phyloP scores from a whole-genome alignment of 2,329 filamentous ascomycete species.

The Ceratocystiopsis minuta region DNA sequence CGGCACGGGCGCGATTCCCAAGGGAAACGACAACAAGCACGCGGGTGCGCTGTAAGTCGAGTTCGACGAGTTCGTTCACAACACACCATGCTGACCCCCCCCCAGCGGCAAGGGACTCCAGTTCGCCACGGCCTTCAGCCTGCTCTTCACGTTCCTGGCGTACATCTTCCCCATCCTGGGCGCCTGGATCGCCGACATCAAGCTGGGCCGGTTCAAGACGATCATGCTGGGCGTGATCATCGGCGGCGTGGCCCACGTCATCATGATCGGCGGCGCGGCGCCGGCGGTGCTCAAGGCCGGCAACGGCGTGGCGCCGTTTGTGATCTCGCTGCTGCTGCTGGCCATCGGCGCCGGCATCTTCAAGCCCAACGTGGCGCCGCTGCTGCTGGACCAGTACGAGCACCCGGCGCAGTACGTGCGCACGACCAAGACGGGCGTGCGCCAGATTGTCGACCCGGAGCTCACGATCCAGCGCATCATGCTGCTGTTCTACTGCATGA shows the following conservation, averaged over 20 bases:
- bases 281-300: slow-evolving; percentile 35
- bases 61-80: no score
- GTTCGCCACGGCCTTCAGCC: slow-evolving; percentile 24
- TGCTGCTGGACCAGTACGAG: slow-evolving; percentile 25
- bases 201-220: slow-evolving; percentile 47
- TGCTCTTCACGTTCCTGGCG: slow-evolving; percentile 29
- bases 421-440: slow-evolving; percentile 24
- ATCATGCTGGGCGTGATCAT: slow-evolving; percentile 37
- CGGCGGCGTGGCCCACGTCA: slow-evolving; percentile 43
- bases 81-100: no score
- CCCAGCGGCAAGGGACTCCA: slow-evolving; percentile 11
- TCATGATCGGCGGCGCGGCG: slow-evolving; percentile 45
- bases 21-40: neutral
- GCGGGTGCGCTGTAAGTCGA: no score
- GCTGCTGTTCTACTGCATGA: slow-evolving; percentile 40
- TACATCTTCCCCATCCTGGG: slow-evolving; percentile 31
- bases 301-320: slow-evolving; percentile 38
- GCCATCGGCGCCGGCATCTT: slow-evolving; percentile 52
- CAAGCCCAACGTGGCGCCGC: slow-evolving; percentile 40
- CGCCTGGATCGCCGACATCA: slow-evolving; percentile 43
- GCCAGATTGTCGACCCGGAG: slow-evolving; percentile 28
- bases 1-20: slow-evolving; percentile 17
- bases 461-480: slow-evolving; percentile 26
- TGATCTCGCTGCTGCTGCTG: slow-evolving; percentile 46
- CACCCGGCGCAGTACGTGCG: slow-evolving; percentile 23